Evolutionary conservation across 352 stramenopile species (phyloP), one percentile per base, ranked within the genome.

Genomic region (Pythium brachiatum): DNA sequence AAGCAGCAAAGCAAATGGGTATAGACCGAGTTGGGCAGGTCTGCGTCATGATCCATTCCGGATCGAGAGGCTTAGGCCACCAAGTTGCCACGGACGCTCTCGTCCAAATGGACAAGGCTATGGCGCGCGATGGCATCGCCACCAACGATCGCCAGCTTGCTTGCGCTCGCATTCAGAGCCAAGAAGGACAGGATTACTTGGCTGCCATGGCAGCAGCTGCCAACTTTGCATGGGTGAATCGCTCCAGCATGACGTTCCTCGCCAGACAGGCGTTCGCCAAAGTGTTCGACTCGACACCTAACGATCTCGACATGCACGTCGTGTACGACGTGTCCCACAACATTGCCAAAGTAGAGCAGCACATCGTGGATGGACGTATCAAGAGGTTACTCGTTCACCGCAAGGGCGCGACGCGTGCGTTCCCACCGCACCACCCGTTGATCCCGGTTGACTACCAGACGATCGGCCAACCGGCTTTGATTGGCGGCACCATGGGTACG

Each of bases 51-150:
- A 46, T 46, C 38, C 38, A 46, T 9, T 46, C 38, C 4, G 38
- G 38, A 23, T 46, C 38, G 16, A 21, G 38, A 46, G 38, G 38
- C 12, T 64, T 96, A 25, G 89, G 89, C 23, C 86, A 97, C 75
- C 87, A 96, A 57, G 86, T 96, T 20, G 89, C 89, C 6, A 94
- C 88, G 4, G 88, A 96, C 65, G 78, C 86, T 20, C 70, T 96
- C 16, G 71, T 74, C 2, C 54, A 68, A 38, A 94, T 94, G 85
- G 85, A 94, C 39, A 70, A 58, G 13, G 83, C 82, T 16, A 92
- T 92, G 81, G 57, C 66, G n/a, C 63, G 65, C 12, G 86, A 95
- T 63, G 64, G 73, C 11, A 89, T 96, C 54, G 53, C 66, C 9
- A 75, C 81, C 18, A 96, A 96, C 70, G 88, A 96, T 60, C 53